A percentile compares a stretch with the other conserved stretches of the same genome.
Evolutionary conservation across 2,329 filamentous ascomycete genomes (phyloP).

Genomic region (Ceratocystis alfenasii): DNA sequence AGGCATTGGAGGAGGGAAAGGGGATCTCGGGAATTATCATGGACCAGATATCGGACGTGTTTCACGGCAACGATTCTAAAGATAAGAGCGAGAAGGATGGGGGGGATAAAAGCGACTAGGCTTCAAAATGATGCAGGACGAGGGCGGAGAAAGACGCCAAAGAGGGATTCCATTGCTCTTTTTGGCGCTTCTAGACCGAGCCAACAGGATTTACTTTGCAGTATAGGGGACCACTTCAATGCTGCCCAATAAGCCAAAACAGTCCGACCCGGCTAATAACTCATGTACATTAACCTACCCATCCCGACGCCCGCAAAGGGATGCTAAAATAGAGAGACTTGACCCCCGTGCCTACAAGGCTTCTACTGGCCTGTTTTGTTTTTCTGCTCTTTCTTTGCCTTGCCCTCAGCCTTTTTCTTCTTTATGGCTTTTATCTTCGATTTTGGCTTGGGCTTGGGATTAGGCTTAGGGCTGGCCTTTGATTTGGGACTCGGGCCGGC

Average conservation of each 20-base stretch:
- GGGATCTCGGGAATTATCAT: slow-evolving; percentile 45
- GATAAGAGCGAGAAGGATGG: slow-evolving; percentile 14
- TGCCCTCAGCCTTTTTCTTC: background rate
- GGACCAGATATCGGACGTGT: slow-evolving; percentile 47
- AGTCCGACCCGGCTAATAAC: background rate
- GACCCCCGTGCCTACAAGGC: too few relatives aligned
- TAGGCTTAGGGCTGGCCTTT: background rate
- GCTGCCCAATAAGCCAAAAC: background rate
- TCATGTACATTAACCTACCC: slow-evolving; percentile 2
- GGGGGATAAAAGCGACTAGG: slow-evolving; percentile 12
- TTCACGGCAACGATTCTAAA: slow-evolving; percentile 29
- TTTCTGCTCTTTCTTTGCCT: background rate
- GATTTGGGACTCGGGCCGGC: background rate
- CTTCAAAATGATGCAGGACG: background rate
- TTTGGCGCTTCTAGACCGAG: background rate
- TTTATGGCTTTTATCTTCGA: background rate
- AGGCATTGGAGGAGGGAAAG: slow-evolving; percentile 44
- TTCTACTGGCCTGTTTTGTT: background rate
- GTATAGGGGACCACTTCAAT: background rate
- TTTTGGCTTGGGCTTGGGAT: background rate
- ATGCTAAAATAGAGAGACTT: background rate
- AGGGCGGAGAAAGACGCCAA: background rate
- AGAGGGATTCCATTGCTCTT: background rate
- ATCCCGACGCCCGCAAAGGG: background rate
- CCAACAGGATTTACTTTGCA: background rate